Evolutionary conservation across 2,329 filamentous ascomycete species (phyloP), one percentile per base, ranked within the genome.

Genomic region (Geosmithia putterillii): DNA sequence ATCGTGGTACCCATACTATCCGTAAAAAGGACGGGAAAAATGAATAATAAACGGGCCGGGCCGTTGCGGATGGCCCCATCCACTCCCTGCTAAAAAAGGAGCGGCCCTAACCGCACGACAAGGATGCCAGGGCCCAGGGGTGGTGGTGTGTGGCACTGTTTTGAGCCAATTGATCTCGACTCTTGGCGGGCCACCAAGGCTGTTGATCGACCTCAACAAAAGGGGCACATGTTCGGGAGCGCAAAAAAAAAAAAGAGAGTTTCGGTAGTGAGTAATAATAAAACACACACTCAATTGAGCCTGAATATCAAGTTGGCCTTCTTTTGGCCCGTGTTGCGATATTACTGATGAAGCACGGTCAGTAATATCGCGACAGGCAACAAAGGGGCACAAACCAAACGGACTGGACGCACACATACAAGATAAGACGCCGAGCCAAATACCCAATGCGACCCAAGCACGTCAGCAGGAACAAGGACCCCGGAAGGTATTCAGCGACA

Each of bases 371-470:
- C 17, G 36, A 9, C 8, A 21, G n/a, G 7, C 7, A 38, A 38
- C n/a, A 38, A 21, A n/a, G 17, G 18, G 36, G 36, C 21, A 22
- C 14, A 39, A 39, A 20, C 21, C 10, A 39, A 4, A 22, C 4
- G 20, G 19, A 22, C 3, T 2, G 7, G 34, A 20, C 6, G 37
- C 17, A 39, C 19, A 19, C 28, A 32, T 14, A 32, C 10, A 32
- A 6, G 10, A 14, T 12, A 12, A 32, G 28, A 12, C 10, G 10
- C 28, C 28, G 4, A 14, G 25, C 25, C 40, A 25, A 42, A 42
- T 36, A 36, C 40, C 40, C 40, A 42, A 36, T 42, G 40, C 40
- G 34, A 42, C 40, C 40, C 40, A 42, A 42, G 25, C 40, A 42
- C 40, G 32, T 42, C 40, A 36, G 28, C 28, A 32, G 10, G 10